These are phyloP conservation scores for Flaveria robusta DNA, from an alignment of 129 eudicot genomes.

Conservation along the genomic window DNA sequence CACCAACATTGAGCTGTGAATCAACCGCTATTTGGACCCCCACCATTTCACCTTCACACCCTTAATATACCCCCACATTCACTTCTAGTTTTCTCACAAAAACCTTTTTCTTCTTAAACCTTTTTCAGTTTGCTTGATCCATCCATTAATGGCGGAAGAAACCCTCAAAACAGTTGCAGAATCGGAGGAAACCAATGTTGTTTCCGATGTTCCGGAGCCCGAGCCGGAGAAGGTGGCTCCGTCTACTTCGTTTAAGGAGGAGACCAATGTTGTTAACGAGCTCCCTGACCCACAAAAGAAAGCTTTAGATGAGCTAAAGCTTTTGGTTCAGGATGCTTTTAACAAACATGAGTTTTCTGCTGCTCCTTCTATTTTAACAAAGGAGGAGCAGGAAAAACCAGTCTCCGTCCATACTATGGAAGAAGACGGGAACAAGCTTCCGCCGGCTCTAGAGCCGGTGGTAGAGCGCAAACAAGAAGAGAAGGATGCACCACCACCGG, in stretches of 20 bases:
- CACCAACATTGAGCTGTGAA: constrained; percentile 47
- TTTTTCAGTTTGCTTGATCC: not conserved
- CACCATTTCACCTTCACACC: constrained; percentile 9
- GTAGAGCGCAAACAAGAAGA: constrained; percentile 35
- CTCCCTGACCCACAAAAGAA: constrained; percentile 37
- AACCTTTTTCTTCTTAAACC: not conserved
- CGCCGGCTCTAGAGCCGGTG: constrained; percentile 8
- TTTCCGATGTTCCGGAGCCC: constrained; percentile 40
- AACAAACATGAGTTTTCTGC: constrained; percentile 59
- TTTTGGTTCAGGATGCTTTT: constrained; percentile 56
- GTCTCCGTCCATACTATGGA: not conserved
- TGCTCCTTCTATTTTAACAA: constrained; percentile 40
- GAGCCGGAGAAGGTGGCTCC: constrained; percentile 39
- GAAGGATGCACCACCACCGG: not conserved
- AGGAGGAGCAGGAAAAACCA: not conserved
- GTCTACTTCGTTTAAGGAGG: constrained; percentile 61
- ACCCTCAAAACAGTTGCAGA: constrained; percentile 27
- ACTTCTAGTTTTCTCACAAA: constrained; percentile 3
- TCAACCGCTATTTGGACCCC: constrained; percentile 36
- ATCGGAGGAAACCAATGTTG: constrained; percentile 25
- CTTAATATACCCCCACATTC: not conserved
- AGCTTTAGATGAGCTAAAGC: constrained; percentile 65
- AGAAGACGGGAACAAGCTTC: constrained; percentile 37
- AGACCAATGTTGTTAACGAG: constrained; percentile 50
- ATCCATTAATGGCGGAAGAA: constrained; percentile 50